Conservation (phyloP, 371 early-diverging fungal species). For the Lichtheimia ornata region DNA sequence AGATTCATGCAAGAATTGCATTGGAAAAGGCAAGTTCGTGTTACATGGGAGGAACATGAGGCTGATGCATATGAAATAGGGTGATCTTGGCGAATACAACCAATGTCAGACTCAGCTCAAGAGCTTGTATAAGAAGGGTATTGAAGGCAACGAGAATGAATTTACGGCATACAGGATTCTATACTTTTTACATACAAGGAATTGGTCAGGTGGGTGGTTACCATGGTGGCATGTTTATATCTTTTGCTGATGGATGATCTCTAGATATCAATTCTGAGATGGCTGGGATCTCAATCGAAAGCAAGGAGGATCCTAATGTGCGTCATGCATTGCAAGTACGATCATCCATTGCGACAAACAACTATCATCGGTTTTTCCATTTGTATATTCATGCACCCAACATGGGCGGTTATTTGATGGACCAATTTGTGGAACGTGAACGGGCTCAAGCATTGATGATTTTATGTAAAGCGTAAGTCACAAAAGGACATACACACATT, state of each 20-base stretch:
- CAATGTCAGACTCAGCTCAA: conserved; percentile 96
- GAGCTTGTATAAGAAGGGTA: conserved; percentile 74
- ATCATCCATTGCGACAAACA: conserved; percentile 71
- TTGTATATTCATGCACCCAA: conserved; percentile 80
- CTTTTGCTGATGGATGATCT: neutral
- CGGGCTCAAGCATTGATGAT: conserved; percentile 71
- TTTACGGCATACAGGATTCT: conserved; percentile 91
- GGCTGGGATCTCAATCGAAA: conserved; percentile 61
- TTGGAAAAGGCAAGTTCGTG: conserved; percentile 74
- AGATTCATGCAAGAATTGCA: conserved; percentile 93
- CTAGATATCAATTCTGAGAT: conserved; percentile 78
- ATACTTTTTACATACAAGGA: conserved; percentile 85
- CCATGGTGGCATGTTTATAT: too few species aligned
- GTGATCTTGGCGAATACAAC: conserved; percentile 95
- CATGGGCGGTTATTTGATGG: conserved; percentile 87
- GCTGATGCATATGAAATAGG: conserved; percentile 36
- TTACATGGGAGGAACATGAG: too few species aligned
- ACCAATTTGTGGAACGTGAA: conserved; percentile 87
- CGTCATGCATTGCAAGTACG: conserved; percentile 85
- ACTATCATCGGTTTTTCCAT: conserved; percentile 82
- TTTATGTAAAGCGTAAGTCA: conserved; percentile 75
- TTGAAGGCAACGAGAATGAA: conserved; percentile 76
- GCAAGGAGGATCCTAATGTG: conserved; percentile 63
- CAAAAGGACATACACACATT: neutral
- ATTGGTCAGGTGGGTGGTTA: conserved; percentile 66